Conservation (phyloP, 192 early-diverging fungal species). For the Diversispora epigaea region DNA sequence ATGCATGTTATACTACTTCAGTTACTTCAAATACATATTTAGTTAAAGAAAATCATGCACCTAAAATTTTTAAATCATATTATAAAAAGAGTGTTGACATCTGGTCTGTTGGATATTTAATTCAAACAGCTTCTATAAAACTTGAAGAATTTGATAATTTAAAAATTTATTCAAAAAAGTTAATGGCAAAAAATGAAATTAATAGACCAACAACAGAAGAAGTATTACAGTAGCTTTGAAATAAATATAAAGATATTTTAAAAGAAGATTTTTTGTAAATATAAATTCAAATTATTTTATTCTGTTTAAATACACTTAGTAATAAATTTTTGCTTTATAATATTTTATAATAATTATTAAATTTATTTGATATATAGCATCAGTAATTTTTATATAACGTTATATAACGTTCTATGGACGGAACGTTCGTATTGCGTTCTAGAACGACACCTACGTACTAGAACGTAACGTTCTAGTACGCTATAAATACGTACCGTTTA, state of each 20-base stretch:
- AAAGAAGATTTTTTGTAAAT: neutral
- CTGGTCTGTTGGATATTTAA: conserved; percentile 23
- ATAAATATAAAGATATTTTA: neutral
- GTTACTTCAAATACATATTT: neutral
- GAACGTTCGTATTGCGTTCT: no score
- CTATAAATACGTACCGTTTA: no score
- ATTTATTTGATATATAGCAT: no score
- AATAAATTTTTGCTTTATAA: no score
- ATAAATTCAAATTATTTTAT: no score
- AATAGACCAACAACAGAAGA: conserved; percentile 29
- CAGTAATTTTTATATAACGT: no score
- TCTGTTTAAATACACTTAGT: no score
- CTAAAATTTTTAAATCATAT: conserved; percentile 1
- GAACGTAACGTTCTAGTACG: no score
- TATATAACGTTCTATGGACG: no score
- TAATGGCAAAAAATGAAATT: neutral
- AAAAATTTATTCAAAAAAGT: neutral
- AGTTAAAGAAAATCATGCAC: neutral
- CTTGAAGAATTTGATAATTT: neutral
- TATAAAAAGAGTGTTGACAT: conserved; percentile 29
- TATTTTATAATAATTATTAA: no score
- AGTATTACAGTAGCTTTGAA: conserved; percentile 14
- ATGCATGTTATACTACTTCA: conserved; percentile 22
- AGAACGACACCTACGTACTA: no score
- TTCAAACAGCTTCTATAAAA: neutral